These are phyloP conservation scores for Solanum bukasovii DNA, from an alignment of 257 asterid species.

Conservation along the genomic window DNA sequence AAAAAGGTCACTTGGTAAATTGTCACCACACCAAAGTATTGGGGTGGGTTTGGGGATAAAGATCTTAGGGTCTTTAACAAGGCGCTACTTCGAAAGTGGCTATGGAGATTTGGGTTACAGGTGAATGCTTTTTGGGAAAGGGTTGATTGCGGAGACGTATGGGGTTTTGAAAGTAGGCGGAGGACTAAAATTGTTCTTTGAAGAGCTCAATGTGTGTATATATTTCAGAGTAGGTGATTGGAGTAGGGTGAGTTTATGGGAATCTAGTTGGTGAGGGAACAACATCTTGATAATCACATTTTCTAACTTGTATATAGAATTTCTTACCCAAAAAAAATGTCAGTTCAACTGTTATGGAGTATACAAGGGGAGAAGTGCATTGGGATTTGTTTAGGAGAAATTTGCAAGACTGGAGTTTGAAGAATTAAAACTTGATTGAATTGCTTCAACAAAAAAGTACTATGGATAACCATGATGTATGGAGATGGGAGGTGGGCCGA, in stretches of 20 bases:
- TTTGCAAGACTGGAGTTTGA: neutral
- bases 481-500: neutral
- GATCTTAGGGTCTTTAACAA: neutral
- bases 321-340: neutral
- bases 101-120: neutral
- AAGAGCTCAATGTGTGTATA: neutral
- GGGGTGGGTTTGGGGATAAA: neutral
- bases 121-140: neutral
- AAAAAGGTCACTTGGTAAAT: neutral
- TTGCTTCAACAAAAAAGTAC: neutral
- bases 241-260: neutral
- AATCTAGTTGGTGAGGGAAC: neutral
- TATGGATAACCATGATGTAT: neutral
- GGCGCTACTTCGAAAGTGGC: neutral
- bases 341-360: neutral
- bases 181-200: neutral
- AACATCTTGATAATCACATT: neutral
- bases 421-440: neutral
- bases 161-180: neutral
- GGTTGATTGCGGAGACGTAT: neutral
- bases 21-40: neutral
- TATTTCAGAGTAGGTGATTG: neutral
- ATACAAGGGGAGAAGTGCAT: neutral
- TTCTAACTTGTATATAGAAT: neutral
- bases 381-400: neutral